A percentile compares a stretch with the other conserved stretches of the same genome.
phyloP scores from a whole-genome alignment of 1,284 basidiomycete genomes.

The Tylopilus orsonianus region DNA sequence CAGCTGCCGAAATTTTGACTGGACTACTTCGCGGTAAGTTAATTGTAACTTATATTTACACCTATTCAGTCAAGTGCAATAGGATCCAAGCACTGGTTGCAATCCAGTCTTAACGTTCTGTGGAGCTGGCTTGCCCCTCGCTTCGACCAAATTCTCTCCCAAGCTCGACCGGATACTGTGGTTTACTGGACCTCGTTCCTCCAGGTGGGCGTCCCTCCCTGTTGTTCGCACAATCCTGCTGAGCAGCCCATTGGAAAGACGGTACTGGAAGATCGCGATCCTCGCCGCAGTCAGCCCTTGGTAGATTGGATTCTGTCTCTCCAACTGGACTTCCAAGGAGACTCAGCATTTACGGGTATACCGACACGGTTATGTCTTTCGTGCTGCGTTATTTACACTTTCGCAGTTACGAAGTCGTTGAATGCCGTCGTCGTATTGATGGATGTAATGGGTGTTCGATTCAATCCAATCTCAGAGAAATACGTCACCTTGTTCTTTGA shows the following conservation, averaged over 20 bases:
- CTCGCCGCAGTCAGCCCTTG: constrained; percentile 77
- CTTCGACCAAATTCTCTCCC: constrained; percentile 70
- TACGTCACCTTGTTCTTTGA: constrained; percentile 74
- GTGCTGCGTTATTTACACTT: constrained; percentile 10
- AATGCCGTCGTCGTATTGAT: constrained; percentile 59
- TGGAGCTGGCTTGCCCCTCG: constrained; percentile 83
- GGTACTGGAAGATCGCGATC: constrained; percentile 70
- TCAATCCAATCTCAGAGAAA: constrained; percentile 64
- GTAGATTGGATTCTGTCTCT: constrained; percentile 81
- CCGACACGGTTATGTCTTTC: constrained; percentile 9
- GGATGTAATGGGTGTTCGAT: constrained; percentile 59
- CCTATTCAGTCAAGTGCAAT: constrained; percentile 28
- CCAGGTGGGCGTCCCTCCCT: constrained; percentile 39
- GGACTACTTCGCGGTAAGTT: constrained; percentile 67
- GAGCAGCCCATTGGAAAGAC: constrained; percentile 22
- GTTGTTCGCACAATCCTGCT: neutral
- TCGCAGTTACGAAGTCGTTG: constrained; percentile 67
- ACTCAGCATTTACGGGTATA: constrained; percentile 75
- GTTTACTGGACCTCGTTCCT: constrained; percentile 72
- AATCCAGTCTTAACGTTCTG: constrained; percentile 54
- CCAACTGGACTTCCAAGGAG: constrained; percentile 77
- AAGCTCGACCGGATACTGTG: constrained; percentile 84
- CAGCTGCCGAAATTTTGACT: constrained; percentile 83
- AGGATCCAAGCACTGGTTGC: constrained; percentile 92
- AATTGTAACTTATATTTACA: neutral